phyloP scores from a whole-genome alignment of 2,329 filamentous ascomycete genomes.

The Hypoxylon sp. region DNA sequence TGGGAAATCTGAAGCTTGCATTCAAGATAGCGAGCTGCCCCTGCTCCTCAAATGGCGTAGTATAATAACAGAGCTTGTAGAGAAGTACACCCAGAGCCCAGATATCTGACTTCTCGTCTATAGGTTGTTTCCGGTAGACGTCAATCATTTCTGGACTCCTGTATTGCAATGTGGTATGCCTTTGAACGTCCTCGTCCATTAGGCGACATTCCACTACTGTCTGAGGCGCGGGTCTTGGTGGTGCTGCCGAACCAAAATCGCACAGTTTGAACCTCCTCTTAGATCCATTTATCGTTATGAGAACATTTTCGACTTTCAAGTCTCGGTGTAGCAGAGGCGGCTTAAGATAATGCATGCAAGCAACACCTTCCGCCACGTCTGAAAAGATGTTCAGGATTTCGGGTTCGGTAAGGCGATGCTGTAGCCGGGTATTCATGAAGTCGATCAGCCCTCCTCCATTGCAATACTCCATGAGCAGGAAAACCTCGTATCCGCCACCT shows the following conservation, averaged over 20 bases:
- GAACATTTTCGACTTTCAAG: constrained; percentile 97
- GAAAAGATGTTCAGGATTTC: constrained; percentile 98
- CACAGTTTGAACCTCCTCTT: constrained; percentile 91
- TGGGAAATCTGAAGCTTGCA: constrained; percentile 92
- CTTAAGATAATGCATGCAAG: constrained; percentile 99
- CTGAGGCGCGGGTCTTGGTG: constrained; percentile 85
- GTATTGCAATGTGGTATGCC: constrained; percentile 97
- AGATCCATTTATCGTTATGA: constrained; percentile 81
- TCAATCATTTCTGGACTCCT: constrained; percentile 99
- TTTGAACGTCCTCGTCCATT: constrained; percentile 97
- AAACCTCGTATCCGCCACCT: constrained; percentile 96
- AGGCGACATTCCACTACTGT: constrained; percentile 90
- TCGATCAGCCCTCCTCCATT: constrained; percentile 95
- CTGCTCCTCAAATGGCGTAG: constrained; percentile 97
- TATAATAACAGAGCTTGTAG: constrained; percentile 99
- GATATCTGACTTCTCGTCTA: constrained; percentile 98
- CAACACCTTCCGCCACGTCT: constrained; percentile 95
- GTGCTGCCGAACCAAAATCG: constrained; percentile 94
- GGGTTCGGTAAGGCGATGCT: constrained; percentile 96
- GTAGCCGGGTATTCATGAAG: constrained; percentile 98
- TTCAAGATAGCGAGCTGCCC: constrained; percentile 98
- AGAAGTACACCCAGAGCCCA: constrained; percentile 96
- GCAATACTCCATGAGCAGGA: constrained; percentile 98
- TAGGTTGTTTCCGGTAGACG: constrained; percentile 94
- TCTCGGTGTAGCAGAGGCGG: constrained; percentile 93